Base-by-base conservation (phyloP, 148 eudicot genomes). In the Rheum nobile region DNA sequence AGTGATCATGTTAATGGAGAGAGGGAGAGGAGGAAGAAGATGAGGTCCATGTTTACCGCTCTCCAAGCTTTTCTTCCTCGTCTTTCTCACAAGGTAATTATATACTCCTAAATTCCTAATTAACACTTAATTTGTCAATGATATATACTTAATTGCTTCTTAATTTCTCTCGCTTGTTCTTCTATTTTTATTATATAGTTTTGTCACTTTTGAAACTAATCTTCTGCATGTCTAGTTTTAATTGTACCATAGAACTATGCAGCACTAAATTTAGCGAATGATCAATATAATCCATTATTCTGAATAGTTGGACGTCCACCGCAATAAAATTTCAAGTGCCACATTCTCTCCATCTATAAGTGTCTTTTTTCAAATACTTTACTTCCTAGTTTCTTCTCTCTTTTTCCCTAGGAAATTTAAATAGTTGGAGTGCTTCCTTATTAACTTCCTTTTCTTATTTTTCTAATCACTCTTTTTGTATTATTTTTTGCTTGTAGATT, bases 21-120 rank as follows among this genome's bases (percentile, higher is more conserved):
- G 75, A 89, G 97, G 77, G 94, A 91, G 67, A 89, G 97, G 76
- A 89, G 94, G 82, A 91, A 91, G 84, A 91, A 85, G 83, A 91
- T 91, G 97, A 86, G 88, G 74, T 78, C 74, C 74, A 89, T 86
- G 94, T 91, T 91, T 39, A 43, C 83, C 2, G 75, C 47, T 29
- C 89, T 91, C 34, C 94, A 91, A 52, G 41, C 83, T 69, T 74
- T 89, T 81, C 84, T 91, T 42, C 91, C 94, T 76, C 88, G 86
- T 12, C 87, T 88, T 71, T 85, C 90, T 76, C 72, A 84, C 1
- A 89, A 86, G 94, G 94, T 88, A 89, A 50, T 22, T 16, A 26
- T 48, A 16, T 17, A 5, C 17, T 16, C 1, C 1, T 43, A 13
- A 2, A 12, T 43, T 13, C 48, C 48, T 44, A 8, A 44, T 8